Base-by-base conservation (phyloP, 306 rosid species). In the Vachellia collinsii region DNA sequence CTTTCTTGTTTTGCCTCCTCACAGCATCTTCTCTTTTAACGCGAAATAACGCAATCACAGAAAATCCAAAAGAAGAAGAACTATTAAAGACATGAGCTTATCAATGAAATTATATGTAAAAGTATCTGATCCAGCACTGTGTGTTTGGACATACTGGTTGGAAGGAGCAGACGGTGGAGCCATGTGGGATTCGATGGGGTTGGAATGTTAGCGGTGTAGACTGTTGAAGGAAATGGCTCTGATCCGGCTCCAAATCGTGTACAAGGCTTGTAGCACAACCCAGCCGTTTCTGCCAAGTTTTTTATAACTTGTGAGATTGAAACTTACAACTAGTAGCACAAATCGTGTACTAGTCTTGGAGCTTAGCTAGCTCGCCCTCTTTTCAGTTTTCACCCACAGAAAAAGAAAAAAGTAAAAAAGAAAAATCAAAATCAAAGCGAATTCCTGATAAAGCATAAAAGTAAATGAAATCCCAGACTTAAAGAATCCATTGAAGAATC, bases 1-100 rank as follows among this genome's bases (percentile, higher is more conserved):
- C 77, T 36, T 90, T 90, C 44, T 88, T 88, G 56, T 74, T 88
- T 85, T 80, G 89, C 83, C 74, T 91, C 86, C 92, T 87, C 9
- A 47, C 42, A 53, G 83, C 91, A 78, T 83, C 90, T 53, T 89
- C 93, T 79, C 97, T 93, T 93, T 68, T 56, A 56, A 44, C 48
- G 17, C 36, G 17, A 68, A 68, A n/a, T 68, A 42, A 68, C 37
- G 37, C 19, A 41, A 70, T 44, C 13, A 44, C n/a, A 22, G n/a
- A 70, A 10, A 23, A 70, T 22, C 10, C 38, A 22, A 70, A 12
- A 70, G 7, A 42, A 72, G 46, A 34, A 53, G 8, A 61, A 42
- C 2, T 19, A 66, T 53, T 25, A 29, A 48, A 76, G 25, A 44
- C 47, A 82, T 46, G 38, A 61, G 65, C 51, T 34, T 17, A 70